Percentiles rank a stretch among this genome's conserved stretches.
Conservation (phyloP, 78 protist genomes). For the Bigelowiella natans region DNA sequence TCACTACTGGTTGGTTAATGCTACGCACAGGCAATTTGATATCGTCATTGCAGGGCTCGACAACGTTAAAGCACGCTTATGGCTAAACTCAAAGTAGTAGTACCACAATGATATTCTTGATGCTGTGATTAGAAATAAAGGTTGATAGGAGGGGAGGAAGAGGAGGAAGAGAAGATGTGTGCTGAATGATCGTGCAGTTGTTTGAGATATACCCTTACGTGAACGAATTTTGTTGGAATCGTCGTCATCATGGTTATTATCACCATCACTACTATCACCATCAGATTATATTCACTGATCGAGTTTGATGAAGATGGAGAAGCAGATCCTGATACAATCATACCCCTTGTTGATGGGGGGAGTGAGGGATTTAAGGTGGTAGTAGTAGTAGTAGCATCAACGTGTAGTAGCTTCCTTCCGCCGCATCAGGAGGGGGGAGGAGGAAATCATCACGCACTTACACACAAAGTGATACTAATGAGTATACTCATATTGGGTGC, state of each 20-base stretch:
- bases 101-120: constrained; percentile 2
- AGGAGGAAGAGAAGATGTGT: neutral
- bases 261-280: neutral
- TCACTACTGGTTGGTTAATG: neutral
- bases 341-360: constrained; percentile 91
- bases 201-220: too few species aligned
- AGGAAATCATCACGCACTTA: neutral
- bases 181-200: neutral
- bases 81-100: constrained; percentile 70
- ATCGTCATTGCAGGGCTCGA: constrained; percentile 93
- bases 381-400: neutral
- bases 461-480: neutral
- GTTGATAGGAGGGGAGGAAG: neutral
- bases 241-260: too few species aligned
- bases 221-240: too few species aligned
- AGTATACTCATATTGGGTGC: neutral
- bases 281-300: neutral
- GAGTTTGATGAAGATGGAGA: neutral
- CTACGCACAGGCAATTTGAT: constrained; percentile 32
- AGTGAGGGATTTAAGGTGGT: constrained; percentile 64
- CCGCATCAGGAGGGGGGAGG: neutral
- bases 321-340: constrained; percentile 37
- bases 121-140: neutral
- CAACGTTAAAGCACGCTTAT: constrained; percentile 80
- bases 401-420: neutral